Conservation (phyloP, 2,329 filamentous ascomycete species). For the Trichophyton simii region DNA sequence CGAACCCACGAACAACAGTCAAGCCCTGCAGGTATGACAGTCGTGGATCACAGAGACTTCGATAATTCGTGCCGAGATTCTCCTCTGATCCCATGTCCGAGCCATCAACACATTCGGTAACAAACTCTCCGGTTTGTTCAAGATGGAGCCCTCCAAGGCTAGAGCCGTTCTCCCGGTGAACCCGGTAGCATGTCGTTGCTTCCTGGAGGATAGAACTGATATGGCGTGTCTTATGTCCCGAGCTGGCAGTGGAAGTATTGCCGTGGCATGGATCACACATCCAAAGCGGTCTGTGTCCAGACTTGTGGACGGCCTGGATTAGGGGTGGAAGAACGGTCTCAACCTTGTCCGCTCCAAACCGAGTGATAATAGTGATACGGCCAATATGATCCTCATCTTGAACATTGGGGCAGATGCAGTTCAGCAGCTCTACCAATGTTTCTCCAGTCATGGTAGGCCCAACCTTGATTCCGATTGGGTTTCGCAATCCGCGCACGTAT, state of each 20-base stretch:
- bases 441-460: neutral
- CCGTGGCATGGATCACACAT: conserved; percentile 5
- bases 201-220: neutral
- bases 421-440: neutral
- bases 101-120: conserved; percentile 3
- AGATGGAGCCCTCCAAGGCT: conserved; percentile 3
- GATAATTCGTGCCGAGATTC: conserved; percentile 4
- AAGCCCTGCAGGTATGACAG: conserved; percentile 2
- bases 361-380: conserved; percentile 2
- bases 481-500: neutral
- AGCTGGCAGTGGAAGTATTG: neutral
- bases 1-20: conserved; percentile 4
- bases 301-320: conserved; percentile 1
- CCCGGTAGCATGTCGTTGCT: conserved; percentile 1
- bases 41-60: conserved; percentile 1
- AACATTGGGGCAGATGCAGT: neutral
- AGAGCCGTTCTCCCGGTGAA: neutral
- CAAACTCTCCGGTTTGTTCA: conserved; percentile 4
- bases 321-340: neutral
- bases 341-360: conserved; percentile 2
- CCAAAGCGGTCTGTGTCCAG: conserved; percentile 2
- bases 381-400: neutral
- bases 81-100: conserved; percentile 2
- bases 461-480: neutral
- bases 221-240: conserved; percentile 2